These are phyloP conservation scores for Solanum ahanhuiri DNA, from an alignment of 257 asterid genomes.

Conservation along the genomic window DNA sequence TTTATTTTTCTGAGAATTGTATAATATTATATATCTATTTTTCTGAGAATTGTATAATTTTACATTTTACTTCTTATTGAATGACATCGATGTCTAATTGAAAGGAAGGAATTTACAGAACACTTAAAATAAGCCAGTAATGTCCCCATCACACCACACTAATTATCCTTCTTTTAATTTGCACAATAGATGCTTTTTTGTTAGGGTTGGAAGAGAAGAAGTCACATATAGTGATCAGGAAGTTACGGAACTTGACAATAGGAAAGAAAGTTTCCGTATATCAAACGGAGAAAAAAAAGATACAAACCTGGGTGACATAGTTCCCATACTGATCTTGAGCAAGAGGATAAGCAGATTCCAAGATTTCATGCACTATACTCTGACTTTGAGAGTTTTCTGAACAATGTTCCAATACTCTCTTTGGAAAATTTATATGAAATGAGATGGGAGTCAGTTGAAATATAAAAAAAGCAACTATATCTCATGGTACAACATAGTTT, in stretches of 20 bases:
- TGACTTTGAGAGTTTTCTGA: slow-evolving; percentile 48
- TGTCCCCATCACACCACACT: background rate
- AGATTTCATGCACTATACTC: slow-evolving; percentile 75
- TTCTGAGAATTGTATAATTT: background rate
- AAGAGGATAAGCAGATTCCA: slow-evolving; percentile 61
- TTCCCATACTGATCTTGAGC: slow-evolving; percentile 92
- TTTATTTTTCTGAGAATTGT: too few species aligned
- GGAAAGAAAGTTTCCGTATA: background rate
- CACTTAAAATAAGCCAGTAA: background rate
- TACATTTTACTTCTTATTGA: background rate
- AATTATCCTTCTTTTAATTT: background rate
- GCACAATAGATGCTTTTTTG: background rate
- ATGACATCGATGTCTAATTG: background rate
- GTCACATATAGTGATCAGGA: background rate
- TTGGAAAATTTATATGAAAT: slow-evolving; percentile 10
- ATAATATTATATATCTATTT: too few species aligned
- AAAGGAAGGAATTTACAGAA: background rate
- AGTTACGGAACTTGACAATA: background rate
- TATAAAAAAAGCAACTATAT: background rate
- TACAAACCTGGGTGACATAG: slow-evolving; percentile 70
- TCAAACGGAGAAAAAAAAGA: background rate
- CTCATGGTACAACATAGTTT: background rate
- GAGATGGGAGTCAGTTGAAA: background rate
- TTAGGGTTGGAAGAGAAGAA: background rate
- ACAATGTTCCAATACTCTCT: slow-evolving; percentile 88